Base-by-base conservation (phyloP, 2,329 filamentous ascomycete genomes). In the Penicillium sp. region DNA sequence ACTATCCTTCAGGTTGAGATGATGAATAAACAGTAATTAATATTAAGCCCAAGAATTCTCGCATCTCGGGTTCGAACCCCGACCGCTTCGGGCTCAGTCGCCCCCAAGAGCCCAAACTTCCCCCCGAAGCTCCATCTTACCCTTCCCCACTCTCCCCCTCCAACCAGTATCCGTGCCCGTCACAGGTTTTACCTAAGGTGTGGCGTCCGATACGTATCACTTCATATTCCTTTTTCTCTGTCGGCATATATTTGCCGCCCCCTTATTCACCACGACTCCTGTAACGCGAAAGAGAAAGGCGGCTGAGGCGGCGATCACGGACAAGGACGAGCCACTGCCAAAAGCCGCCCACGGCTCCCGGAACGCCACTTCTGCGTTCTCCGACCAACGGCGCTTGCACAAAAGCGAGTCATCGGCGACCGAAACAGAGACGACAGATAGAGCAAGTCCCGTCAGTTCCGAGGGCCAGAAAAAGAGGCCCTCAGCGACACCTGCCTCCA, bases 201-300 rank as follows among this genome's bases (percentile, higher is more conserved):
- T 50, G 46, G 40, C 44, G 36, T 19, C 23, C 44, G 30, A 38
- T 38, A 36, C 41, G 26, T n/a, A 9, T 38, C 16, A 36, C 7
- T 14, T 14, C 7, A 16, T n/a, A 23, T 18, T 13, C 32, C 29
- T 27, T 13, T 35, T 46, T 30, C 41, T 50, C 36, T 50, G 16
- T 14, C 36, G 61, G 60, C 61, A 60, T n/a, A 60, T n/a, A 9
- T 48, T 44, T 58, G 61, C 60, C 62, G 58, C 45, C 41, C 41
- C 47, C 35, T 46, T 49, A 36, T 71, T 70, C 79, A 81, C 73
- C 71, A 82, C 80, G 80, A 76, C 79, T 77, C 77, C 79, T 66
- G 72, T 70, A 69, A 73, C 73, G 54, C 79, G 73, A 64, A 82
- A 82, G 70, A 74, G 79, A 69, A 82, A 80, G 74, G 79, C 78